Percentiles rank a stretch among this genome's conserved stretches.
Conservation (phyloP, 805 yeast species). For the Suhomyces faveliae region DNA sequence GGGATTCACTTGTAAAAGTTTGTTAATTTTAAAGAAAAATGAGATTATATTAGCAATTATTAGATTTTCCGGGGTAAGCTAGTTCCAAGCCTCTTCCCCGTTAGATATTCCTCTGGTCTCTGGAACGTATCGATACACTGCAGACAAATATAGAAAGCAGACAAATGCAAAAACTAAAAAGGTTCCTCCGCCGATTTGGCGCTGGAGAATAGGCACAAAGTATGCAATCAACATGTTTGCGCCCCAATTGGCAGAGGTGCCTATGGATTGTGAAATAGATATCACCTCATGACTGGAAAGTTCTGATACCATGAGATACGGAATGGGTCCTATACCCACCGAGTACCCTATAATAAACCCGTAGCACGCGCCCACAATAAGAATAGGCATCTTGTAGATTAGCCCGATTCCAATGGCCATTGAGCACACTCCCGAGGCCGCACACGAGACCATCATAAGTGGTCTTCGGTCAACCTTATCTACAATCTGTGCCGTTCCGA, state of each 20-base stretch:
- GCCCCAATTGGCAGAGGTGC: conserved; percentile 35
- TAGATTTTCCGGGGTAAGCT: too few species aligned
- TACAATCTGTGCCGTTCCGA: conserved; percentile 15
- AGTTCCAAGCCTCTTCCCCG: conserved; percentile 4
- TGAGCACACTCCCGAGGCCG: conserved; percentile 23
- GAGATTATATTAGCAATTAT: too few species aligned
- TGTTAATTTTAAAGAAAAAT: too few species aligned
- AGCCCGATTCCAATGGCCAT: conserved; percentile 28
- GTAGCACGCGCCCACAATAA: conserved; percentile 28
- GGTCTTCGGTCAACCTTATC: conserved; percentile 23
- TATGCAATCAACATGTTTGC: conserved; percentile 33
- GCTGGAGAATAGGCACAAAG: conserved; percentile 29
- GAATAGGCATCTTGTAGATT: conserved; percentile 10
- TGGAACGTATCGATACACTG: conserved; percentile 26
- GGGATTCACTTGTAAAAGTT: too few species aligned
- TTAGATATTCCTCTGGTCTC: conserved; percentile 28
- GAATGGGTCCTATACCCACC: conserved; percentile 37
- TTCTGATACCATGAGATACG: conserved; percentile 39
- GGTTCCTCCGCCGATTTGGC: conserved; percentile 24
- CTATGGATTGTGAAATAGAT: conserved; percentile 35
- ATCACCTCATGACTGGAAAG: conserved; percentile 32
- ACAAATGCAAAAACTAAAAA: conserved; percentile 28
- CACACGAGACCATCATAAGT: conserved; percentile 26
- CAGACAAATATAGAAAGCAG: conserved; percentile 18
- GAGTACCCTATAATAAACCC: conserved; percentile 34